phyloP scores from a whole-genome alignment of 805 yeast species.

The Starmerella tilneyi region DNA sequence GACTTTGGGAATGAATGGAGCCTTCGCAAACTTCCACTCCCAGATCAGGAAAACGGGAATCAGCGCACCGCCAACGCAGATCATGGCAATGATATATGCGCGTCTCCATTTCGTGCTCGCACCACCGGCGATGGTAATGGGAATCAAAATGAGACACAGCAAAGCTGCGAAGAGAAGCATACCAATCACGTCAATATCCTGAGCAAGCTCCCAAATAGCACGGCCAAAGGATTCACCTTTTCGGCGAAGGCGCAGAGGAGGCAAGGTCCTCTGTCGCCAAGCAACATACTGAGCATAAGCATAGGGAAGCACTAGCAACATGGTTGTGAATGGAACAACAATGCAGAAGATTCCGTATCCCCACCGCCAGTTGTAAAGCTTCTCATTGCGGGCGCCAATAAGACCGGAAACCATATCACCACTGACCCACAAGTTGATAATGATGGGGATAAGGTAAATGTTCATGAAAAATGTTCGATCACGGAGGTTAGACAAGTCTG shows the following conservation, averaged over 20 bases:
- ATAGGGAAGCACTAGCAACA: conserved; percentile 47
- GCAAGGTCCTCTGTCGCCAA: conserved; percentile 33
- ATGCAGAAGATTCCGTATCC: conserved; percentile 73
- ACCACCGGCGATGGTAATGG: conserved; percentile 71
- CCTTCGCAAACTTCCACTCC: conserved; percentile 36
- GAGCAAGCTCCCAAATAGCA: conserved; percentile 33
- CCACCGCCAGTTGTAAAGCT: conserved; percentile 47
- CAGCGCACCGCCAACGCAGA: conserved; percentile 50
- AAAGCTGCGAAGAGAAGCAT: conserved; percentile 45
- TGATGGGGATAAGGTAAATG: conserved; percentile 58
- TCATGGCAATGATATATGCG: conserved; percentile 55
- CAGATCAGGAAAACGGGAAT: conserved; percentile 49
- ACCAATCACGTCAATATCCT: conserved; percentile 63
- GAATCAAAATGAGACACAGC: conserved; percentile 57
- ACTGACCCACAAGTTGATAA: conserved; percentile 68
- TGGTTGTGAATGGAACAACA: conserved; percentile 52
- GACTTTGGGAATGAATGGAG: conserved; percentile 50
- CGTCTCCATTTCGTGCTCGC: conserved; percentile 43
- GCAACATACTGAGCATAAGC: conserved; percentile 49
- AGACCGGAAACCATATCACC: conserved; percentile 36
- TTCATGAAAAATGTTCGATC: conserved; percentile 61
- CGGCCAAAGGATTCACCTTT: conserved; percentile 30
- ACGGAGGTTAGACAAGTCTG: conserved; percentile 57
- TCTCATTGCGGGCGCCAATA: conserved; percentile 5
- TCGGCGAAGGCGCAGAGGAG: conserved; percentile 3